Evolutionary conservation across 225 moss, liverwort and hornwort genomes (phyloP).

Genomic region (Pseudisothecium myosuroides): DNA sequence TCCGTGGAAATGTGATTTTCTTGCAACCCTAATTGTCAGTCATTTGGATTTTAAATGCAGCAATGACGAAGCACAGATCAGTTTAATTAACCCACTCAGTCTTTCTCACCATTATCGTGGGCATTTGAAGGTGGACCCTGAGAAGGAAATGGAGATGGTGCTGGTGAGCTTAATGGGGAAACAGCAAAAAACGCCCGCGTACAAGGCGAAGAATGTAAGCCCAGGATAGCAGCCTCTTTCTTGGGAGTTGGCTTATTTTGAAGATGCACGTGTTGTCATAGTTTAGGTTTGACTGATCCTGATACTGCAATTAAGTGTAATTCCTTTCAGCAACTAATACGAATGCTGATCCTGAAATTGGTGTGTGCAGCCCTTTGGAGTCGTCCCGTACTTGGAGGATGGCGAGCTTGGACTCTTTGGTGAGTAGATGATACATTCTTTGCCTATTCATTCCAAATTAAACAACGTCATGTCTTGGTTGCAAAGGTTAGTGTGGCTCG

Average conservation of each 20-base stretch:
- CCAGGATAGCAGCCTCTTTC: not conserved
- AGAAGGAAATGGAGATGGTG: not conserved
- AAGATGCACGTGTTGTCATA: no score
- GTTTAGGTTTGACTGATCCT: no score
- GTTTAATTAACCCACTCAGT: not conserved
- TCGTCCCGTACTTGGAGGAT: conserved; percentile 20
- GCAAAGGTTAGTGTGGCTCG: not conserved
- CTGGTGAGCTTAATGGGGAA: not conserved
- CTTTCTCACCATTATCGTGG: not conserved
- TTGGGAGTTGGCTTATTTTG: not conserved
- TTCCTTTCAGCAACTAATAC: not conserved
- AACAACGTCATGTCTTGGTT: not conserved
- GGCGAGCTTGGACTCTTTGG: conserved; percentile 14
- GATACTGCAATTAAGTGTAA: not conserved
- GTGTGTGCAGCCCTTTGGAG: conserved; percentile 7
- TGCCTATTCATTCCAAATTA: no score
- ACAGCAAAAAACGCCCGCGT: not conserved
- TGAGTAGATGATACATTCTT: not conserved
- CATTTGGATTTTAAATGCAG: not conserved
- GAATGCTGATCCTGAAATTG: not conserved
- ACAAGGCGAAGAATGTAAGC: not conserved
- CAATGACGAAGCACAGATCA: not conserved
- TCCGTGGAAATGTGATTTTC: not conserved
- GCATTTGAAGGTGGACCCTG: not conserved
- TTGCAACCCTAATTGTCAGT: not conserved